Conservation (phyloP, 2,329 filamentous ascomycete species). For the Rhynchosporium agropyri region DNA sequence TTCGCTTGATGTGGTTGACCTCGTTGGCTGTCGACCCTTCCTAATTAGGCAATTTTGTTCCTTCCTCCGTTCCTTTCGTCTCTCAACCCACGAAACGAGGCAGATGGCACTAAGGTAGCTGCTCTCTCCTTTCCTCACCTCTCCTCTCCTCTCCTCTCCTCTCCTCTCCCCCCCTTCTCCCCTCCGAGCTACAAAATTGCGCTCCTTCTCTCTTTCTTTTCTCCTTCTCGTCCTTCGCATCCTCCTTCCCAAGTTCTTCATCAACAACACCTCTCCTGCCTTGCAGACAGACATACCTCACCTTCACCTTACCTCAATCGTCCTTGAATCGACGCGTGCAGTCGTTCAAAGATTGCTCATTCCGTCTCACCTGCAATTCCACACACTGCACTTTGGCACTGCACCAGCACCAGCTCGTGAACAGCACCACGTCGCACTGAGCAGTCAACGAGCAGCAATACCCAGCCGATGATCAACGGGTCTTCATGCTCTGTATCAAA, state of each 20-base stretch:
- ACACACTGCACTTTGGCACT: background rate
- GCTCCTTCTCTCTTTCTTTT: slow-evolving; percentile 22
- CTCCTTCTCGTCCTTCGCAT: slow-evolving; percentile 19
- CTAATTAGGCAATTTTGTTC: background rate
- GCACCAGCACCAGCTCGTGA: background rate
- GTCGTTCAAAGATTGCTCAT: slow-evolving; percentile 38
- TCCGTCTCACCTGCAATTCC: slow-evolving; percentile 15
- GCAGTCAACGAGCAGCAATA: slow-evolving; percentile 4
- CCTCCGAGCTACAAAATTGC: slow-evolving; percentile 2
- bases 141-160: slow-evolving; percentile 2
- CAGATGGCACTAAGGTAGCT: background rate
- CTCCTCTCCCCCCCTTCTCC: background rate
- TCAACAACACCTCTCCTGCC: slow-evolving; percentile 22
- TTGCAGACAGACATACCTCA: background rate
- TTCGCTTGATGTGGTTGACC: background rate
- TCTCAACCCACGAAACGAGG: no score
- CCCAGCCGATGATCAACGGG: background rate
- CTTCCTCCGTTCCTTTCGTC: background rate
- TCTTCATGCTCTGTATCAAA: background rate
- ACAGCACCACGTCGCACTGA: background rate
- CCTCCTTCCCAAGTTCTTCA: slow-evolving; percentile 8
- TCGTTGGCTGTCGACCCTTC: slow-evolving; percentile 10
- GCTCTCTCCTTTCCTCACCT: background rate
- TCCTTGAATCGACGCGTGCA: slow-evolving; percentile 25
- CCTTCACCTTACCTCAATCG: background rate